Evolutionary conservation across 805 yeast species (phyloP).

Genomic region (Cyberlindnera xishuangbannaensis): DNA sequence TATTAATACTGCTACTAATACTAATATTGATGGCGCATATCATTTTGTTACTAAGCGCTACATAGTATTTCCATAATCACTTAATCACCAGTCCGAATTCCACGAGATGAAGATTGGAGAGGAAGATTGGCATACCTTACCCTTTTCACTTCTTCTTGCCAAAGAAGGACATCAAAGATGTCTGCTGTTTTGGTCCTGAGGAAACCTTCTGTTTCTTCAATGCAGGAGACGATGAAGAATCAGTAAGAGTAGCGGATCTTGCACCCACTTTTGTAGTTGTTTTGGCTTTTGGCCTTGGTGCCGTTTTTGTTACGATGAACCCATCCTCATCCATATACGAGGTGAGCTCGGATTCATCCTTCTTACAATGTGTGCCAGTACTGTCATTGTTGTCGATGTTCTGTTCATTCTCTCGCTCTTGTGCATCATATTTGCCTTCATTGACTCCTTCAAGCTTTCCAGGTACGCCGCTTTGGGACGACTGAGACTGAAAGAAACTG

Average conservation of each 20-base stretch:
- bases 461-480: constrained; percentile 2
- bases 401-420: background rate
- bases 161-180: constrained; percentile 44
- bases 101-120: too few species aligned
- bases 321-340: constrained; percentile 46
- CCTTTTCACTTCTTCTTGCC: constrained; percentile 31
- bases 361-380: background rate
- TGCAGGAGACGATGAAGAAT: constrained; percentile 4
- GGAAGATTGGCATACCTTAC: too few species aligned
- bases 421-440: background rate
- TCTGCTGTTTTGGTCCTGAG: constrained; percentile 32
- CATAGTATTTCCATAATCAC: too few species aligned
- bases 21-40: too few species aligned
- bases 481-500: constrained; percentile 15
- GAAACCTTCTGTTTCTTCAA: constrained; percentile 16
- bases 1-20: too few species aligned
- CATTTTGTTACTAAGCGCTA: too few species aligned
- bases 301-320: constrained; percentile 35
- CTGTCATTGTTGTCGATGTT: background rate
- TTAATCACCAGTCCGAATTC: too few species aligned
- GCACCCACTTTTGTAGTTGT: constrained; percentile 9
- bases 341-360: constrained; percentile 12
- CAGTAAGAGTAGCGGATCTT: constrained; percentile 6
- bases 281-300: constrained; percentile 13
- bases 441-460: background rate